Conservation (phyloP, 495 filamentous ascomycete species). For the Sordaria brevicollis region DNA sequence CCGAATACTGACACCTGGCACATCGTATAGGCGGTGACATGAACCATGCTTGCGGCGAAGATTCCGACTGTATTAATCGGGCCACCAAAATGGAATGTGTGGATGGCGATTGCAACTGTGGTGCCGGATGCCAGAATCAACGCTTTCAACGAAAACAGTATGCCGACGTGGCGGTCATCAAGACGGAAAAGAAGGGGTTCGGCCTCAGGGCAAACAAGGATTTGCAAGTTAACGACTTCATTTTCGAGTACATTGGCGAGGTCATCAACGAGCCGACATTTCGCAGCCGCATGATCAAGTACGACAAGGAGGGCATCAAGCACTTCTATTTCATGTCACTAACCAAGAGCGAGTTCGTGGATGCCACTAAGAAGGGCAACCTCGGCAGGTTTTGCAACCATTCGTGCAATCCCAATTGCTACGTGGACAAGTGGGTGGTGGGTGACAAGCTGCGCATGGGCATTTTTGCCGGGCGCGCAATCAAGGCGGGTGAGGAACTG, state of each 20-base stretch:
- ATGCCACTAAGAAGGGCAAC: constrained; percentile 95
- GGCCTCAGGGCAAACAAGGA: constrained; percentile 74
- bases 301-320: constrained; percentile 91
- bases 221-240: constrained; percentile 73
- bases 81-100: constrained; percentile 96
- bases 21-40: constrained; percentile 46
- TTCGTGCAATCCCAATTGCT: constrained; percentile 97
- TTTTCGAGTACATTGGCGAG: constrained; percentile 97
- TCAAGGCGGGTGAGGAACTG: constrained; percentile 85
- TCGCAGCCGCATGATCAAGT: constrained; percentile 76
- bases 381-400: constrained; percentile 98
- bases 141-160: constrained; percentile 88
- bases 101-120: constrained; percentile 74
- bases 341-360: constrained; percentile 90
- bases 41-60: constrained; percentile 88
- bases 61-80: constrained; percentile 98
- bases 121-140: constrained; percentile 81
- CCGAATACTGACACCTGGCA: background rate
- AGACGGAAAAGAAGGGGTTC: constrained; percentile 94
- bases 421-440: constrained; percentile 99
- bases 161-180: constrained; percentile 86
- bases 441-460: constrained; percentile 98
- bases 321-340: constrained; percentile 99
- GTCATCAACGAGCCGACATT: constrained; percentile 91
- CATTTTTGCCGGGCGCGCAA: constrained; percentile 84